Base-by-base conservation (phyloP, 768 basidiomycete genomes). In the Rhodotorula kratochvilovae region DNA sequence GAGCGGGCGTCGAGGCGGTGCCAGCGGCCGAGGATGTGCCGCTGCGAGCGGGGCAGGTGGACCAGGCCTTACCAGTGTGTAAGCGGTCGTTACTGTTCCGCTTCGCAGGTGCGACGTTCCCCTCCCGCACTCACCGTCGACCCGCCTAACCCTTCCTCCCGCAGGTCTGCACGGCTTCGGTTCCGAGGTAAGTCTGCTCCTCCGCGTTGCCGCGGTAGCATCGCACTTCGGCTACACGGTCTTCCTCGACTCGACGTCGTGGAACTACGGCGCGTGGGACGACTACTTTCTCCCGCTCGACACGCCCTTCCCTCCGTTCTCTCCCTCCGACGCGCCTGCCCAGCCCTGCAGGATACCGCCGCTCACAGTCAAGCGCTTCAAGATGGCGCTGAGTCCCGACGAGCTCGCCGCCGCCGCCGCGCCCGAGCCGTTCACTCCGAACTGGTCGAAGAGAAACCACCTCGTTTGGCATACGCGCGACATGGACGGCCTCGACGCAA, bases 261-360 rank as follows among this genome's bases (percentile, higher is more conserved):
- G 73, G 73, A 74, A 74, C 63, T 71, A 71, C 56, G 73, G 73
- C 43, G n/a, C 63, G 29, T 68, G 64, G 60, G 19, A 43, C 11
- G 56, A 60, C 48, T 74, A 71, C 67, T 74, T 74, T 55, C 7
- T 12, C 12, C 58, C 68, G 2, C 45, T 50, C 46, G 5, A 48
- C 19, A 19, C 55, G 19, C 42, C 54, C 15, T 33, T 71, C 13
- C 70, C 70, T 23, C 27, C 25, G 42, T 59, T 23, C 46, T 61
- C 50, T 3, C 62, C 8, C 33, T 45, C 60, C 46, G 27, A 31
- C 45, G 16, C 31, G 31, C 29, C 31, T 3, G 29, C 65, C 19
- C 1, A n/a, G 0, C 27, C 45, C 36, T 71, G 70, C 43, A 53
- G 50, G 10, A 15, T 31, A 2, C 55, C 56, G 13, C 60, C 54